These are phyloP conservation scores for Dacryopinax spathularia DNA, from an alignment of 768 basidiomycete genomes.

Conservation along the genomic window DNA sequence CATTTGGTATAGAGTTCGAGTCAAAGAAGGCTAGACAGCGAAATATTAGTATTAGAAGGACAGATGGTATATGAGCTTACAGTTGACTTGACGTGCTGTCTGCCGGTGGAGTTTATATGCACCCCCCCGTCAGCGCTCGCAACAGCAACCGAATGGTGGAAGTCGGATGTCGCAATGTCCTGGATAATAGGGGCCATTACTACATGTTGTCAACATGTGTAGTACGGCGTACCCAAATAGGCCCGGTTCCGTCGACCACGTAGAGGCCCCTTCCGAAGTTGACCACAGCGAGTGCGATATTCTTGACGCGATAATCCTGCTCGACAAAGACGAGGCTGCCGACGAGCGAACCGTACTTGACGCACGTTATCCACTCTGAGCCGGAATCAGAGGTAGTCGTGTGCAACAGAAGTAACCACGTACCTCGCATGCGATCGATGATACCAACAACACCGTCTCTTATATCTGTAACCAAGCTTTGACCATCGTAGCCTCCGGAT, in stretches of 20 bases:
- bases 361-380: constrained; percentile 54
- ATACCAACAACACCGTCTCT: constrained; percentile 51
- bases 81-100: constrained; percentile 12
- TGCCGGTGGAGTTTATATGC: constrained; percentile 11
- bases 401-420: not conserved
- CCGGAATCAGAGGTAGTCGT: not conserved
- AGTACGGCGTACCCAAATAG: constrained; percentile 57
- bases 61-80: constrained; percentile 4
- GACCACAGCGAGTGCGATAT: constrained; percentile 53
- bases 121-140: constrained; percentile 68
- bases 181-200: constrained; percentile 21
- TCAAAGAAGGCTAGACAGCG: constrained; percentile 48
- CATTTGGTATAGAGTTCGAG: constrained; percentile 69
- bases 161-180: constrained; percentile 64
- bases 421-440: constrained; percentile 67
- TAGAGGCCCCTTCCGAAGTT: constrained; percentile 62
- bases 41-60: not conserved
- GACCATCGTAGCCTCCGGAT: constrained; percentile 70
- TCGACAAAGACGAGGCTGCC: constrained; percentile 67
- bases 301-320: constrained; percentile 67
- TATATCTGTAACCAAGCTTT: constrained; percentile 61
- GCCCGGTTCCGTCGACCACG: constrained; percentile 59
- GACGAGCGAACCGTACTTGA: constrained; percentile 51
- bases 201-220: not conserved
- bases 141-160: constrained; percentile 72